Conservation (phyloP, 345 rosid genomes). For the Hypericum perforatum region DNA sequence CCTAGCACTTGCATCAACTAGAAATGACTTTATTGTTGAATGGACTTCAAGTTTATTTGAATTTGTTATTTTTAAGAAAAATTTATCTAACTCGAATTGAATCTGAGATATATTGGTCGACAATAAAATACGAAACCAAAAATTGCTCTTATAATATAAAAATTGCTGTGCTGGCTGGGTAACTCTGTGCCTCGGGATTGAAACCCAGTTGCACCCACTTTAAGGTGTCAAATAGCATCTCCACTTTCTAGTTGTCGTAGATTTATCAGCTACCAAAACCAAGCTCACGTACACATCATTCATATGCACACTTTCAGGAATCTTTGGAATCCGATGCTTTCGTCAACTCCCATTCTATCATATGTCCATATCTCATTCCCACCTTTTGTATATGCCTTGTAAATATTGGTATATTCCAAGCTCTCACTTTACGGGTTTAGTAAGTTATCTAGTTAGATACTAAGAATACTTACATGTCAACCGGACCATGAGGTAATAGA, state of each 20-base stretch:
- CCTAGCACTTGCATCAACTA: too few relatives aligned
- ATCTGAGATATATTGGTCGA: too few relatives aligned
- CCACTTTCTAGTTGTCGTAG: neutral
- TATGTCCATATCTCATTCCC: neutral
- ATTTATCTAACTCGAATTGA: too few relatives aligned
- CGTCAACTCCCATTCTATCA: too few relatives aligned
- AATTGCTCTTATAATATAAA: too few relatives aligned
- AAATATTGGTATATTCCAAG: conserved; percentile 11
- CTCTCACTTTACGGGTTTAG: neutral
- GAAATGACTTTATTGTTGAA: too few relatives aligned
- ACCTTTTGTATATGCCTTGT: conserved; percentile 2
- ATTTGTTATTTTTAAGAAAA: too few relatives aligned
- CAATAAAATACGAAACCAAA: too few relatives aligned
- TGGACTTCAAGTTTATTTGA: too few relatives aligned
- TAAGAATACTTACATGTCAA: neutral
- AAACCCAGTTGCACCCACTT: conserved; percentile 30
- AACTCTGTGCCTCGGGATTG: conserved; percentile 31
- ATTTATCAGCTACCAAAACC: neutral
- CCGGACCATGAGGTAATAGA: too few relatives aligned
- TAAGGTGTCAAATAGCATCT: conserved; percentile 27
- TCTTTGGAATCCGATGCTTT: conserved; percentile 34
- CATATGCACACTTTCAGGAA: conserved; percentile 7
- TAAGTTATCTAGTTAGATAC: neutral
- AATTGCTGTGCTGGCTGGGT: too few relatives aligned
- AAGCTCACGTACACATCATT: conserved; percentile 9